A percentile compares a stretch with the other conserved stretches of the same genome.
phyloP scores from a whole-genome alignment of 1,284 basidiomycete genomes.

The Ceratobasidium sp. region DNA sequence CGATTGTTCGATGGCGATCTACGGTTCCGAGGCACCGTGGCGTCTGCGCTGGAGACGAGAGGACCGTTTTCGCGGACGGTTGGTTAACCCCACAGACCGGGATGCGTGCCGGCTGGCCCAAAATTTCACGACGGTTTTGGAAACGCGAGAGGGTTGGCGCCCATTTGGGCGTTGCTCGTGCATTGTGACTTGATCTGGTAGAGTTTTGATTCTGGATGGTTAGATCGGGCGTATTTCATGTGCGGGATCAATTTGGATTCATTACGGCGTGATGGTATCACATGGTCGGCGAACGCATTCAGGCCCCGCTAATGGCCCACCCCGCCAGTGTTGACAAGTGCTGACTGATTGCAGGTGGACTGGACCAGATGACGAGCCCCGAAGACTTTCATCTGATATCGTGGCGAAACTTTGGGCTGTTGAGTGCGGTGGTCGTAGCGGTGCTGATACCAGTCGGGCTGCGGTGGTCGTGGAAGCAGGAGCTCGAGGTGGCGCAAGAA shows the following conservation, averaged over 20 bases:
- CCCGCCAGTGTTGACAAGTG: not conserved
- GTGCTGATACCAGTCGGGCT: constrained; percentile 91
- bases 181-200: not conserved
- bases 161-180: not conserved
- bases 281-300: not conserved
- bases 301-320: constrained; percentile 24
- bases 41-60: too few species aligned
- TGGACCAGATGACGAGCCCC: constrained; percentile 93
- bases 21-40: too few species aligned
- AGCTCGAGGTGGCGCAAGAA: constrained; percentile 56
- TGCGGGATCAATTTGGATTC: not conserved
- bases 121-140: too few species aligned
- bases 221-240: not conserved
- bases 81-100: too few species aligned
- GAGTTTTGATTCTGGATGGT: not conserved
- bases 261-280: not conserved
- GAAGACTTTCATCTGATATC: constrained; percentile 93
- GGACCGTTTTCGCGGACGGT: too few species aligned
- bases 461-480: constrained; percentile 71
- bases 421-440: constrained; percentile 84
- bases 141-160: too few species aligned
- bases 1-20: too few species aligned
- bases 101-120: too few species aligned
- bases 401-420: constrained; percentile 81
- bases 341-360: constrained; percentile 52